Percentiles rank a stretch among this genome's conserved stretches.
These are phyloP conservation scores for Oryza punctata DNA, from an alignment of 176 grass and related monocot genomes.

Conservation along the genomic window DNA sequence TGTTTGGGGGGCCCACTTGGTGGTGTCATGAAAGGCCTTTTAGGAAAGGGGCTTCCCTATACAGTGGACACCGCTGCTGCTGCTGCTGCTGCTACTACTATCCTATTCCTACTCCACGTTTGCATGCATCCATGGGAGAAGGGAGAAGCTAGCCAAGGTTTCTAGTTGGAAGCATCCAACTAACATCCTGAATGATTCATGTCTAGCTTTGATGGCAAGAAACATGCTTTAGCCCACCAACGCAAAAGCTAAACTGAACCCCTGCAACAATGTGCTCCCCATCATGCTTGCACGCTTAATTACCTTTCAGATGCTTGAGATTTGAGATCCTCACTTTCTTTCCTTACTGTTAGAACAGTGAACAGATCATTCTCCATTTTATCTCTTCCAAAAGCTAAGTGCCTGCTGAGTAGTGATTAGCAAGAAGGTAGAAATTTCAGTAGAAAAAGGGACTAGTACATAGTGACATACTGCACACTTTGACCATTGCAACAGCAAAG, in stretches of 20 bases:
- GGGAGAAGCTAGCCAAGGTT: conserved; percentile 13
- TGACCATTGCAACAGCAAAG: not conserved
- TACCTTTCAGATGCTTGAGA: conserved; percentile 15
- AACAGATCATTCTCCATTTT: not conserved
- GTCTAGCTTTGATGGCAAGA: conserved; percentile 46
- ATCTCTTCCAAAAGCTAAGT: not conserved
- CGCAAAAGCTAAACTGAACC: conserved; percentile 30
- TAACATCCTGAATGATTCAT: conserved; percentile 53
- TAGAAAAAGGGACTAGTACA: not conserved
- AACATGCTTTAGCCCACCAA: conserved; percentile 47
- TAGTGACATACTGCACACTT: not conserved
- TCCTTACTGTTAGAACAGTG: not conserved
- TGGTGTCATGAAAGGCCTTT: conserved; percentile 48
- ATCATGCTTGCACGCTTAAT: conserved; percentile 9
- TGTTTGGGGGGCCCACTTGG: conserved; percentile 28
- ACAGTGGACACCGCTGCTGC: not conserved
- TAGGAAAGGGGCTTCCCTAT: conserved; percentile 26
- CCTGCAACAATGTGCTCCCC: not conserved
- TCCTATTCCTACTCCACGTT: conserved; percentile 13
- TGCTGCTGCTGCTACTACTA: not conserved
- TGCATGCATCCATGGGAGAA: not conserved
- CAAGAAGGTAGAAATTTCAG: not conserved
- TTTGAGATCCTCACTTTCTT: not conserved
- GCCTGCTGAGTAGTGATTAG: not conserved
- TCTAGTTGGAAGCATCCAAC: conserved; percentile 43